Conservation (phyloP, 2,329 filamentous ascomycete species). For the Juglanconis juglandina region DNA sequence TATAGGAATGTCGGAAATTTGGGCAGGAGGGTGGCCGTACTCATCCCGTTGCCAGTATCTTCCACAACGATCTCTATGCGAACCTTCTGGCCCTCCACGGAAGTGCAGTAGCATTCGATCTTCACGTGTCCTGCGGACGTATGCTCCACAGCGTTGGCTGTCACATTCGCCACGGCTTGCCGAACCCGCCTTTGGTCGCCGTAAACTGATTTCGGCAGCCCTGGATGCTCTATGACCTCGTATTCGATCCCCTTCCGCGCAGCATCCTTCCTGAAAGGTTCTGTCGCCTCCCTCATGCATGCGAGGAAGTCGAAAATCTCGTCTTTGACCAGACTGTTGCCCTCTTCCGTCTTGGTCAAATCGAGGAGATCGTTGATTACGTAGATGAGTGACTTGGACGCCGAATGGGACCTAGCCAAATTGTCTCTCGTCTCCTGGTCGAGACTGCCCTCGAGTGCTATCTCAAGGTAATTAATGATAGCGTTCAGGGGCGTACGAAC, state of each 20-base stretch:
- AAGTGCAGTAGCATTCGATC: constrained; percentile 65
- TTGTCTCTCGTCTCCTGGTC: constrained; percentile 84
- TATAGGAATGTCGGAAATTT: neutral
- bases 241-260: constrained; percentile 72
- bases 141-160: constrained; percentile 80
- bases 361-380: constrained; percentile 91
- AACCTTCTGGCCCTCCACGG: constrained; percentile 50
- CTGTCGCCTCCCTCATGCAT: constrained; percentile 74
- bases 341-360: constrained; percentile 83
- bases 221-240: constrained; percentile 63
- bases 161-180: constrained; percentile 78
- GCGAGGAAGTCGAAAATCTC: constrained; percentile 71
- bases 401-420: constrained; percentile 78
- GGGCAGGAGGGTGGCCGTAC: constrained; percentile 25
- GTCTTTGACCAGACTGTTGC: constrained; percentile 72
- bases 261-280: constrained; percentile 70
- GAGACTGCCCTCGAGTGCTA: constrained; percentile 76
- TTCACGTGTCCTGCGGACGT: constrained; percentile 65
- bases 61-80: constrained; percentile 71
- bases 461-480: constrained; percentile 92
- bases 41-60: constrained; percentile 76
- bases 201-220: constrained; percentile 66
- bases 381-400: constrained; percentile 88
- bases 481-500: constrained; percentile 87
- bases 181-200: constrained; percentile 79